Evolutionary conservation across 2,329 filamentous ascomycete species (phyloP).

Genomic region (Chrysoporthe puriensis): DNA sequence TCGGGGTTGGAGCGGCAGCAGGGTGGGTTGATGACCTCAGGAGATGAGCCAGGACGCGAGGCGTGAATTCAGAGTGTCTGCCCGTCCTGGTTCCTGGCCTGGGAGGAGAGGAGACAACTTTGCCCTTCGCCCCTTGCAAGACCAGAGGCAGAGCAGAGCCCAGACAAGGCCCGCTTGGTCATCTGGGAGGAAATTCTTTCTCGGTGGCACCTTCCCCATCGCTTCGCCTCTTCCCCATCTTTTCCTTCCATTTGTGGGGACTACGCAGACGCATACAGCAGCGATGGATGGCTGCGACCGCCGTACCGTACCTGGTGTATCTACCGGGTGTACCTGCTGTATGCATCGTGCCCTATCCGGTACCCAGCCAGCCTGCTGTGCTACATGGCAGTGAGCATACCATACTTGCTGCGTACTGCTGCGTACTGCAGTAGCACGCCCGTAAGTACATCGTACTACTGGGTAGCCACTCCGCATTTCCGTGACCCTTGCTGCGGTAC

Average conservation of each 20-base stretch:
- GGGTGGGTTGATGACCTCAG: conserved; percentile 8
- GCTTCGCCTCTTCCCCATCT: conserved; percentile 18
- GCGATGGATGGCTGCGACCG: not conserved
- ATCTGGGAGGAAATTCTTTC: conserved; percentile 1
- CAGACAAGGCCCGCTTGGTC: not conserved
- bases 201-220: conserved; percentile 16
- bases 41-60: not conserved
- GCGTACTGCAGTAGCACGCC: not conserved
- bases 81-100: no score
- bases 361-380: not conserved
- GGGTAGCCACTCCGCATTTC: not conserved
- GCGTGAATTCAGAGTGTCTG: not conserved
- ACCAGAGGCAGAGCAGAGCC: not conserved
- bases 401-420: not conserved
- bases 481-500: not conserved
- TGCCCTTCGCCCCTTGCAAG: not conserved
- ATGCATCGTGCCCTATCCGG: not conserved
- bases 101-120: no score
- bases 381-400: not conserved
- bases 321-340: not conserved
- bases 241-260: conserved; percentile 14
- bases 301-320: not conserved
- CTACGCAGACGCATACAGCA: no score
- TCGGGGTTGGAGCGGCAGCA: not conserved
- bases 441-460: no score